These are phyloP conservation scores for Thelonectria rubi DNA, from an alignment of 2,329 filamentous ascomycete genomes.

Conservation along the genomic window DNA sequence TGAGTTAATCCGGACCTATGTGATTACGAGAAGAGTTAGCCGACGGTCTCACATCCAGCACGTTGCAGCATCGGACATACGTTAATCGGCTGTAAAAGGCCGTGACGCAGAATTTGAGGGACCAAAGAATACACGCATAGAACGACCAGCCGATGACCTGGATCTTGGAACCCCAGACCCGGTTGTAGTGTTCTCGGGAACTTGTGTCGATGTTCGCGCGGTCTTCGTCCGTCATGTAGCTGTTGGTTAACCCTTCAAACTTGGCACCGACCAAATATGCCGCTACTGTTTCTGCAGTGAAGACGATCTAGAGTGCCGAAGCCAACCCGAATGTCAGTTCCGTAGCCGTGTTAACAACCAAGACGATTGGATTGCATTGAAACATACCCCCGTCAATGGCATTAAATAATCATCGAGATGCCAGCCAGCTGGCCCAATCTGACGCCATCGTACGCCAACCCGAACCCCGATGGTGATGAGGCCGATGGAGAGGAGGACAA, in stretches of 20 bases:
- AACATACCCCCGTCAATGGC: slow-evolving; percentile 36
- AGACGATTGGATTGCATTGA: not conserved
- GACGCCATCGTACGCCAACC: slow-evolving; percentile 29
- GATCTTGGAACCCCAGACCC: slow-evolving; percentile 44
- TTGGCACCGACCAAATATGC: slow-evolving; percentile 36
- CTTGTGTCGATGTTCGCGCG: slow-evolving; percentile 29
- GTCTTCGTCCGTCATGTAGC: slow-evolving; percentile 32
- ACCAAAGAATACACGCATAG: slow-evolving; percentile 46
- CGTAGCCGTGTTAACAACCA: slow-evolving; percentile 3
- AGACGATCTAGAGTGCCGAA: slow-evolving; percentile 23
- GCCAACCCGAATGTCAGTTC: no score
- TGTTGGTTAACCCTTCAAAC: slow-evolving; percentile 35
- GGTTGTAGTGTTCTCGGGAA: slow-evolving; percentile 30
- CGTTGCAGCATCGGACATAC: slow-evolving; percentile 29
- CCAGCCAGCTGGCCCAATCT: slow-evolving; percentile 29
- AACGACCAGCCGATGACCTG: slow-evolving; percentile 46
- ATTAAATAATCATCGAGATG: slow-evolving; percentile 37
- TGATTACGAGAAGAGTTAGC: not conserved
- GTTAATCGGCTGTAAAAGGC: slow-evolving; percentile 44
- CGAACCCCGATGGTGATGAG: slow-evolving; percentile 30
- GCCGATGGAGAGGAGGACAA: slow-evolving; percentile 33
- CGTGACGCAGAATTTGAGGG: slow-evolving; percentile 43
- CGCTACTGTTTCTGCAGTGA: slow-evolving; percentile 35
- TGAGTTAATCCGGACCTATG: slow-evolving; percentile 31
- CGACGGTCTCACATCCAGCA: not conserved